A percentile compares a stretch with the other conserved stretches of the same genome.
Conservation (phyloP, 106 monocot genomes). For the Dioscorea dumetorum region DNA sequence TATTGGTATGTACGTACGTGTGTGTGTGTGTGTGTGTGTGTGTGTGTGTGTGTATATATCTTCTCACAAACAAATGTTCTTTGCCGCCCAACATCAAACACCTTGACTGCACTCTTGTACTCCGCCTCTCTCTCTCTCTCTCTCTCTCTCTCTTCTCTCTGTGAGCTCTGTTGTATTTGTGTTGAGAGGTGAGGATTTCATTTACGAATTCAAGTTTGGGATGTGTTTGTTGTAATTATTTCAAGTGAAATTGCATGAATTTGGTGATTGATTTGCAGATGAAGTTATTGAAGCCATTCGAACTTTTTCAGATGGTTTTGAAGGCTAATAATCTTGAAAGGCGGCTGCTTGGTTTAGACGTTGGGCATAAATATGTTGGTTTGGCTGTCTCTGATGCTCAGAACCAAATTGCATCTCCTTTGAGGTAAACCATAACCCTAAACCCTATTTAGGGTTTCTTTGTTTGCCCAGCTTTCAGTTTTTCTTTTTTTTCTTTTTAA, state of each 20-base stretch:
- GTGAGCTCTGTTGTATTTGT: too few species aligned
- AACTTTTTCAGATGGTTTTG: constrained; percentile 47
- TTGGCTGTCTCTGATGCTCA: constrained; percentile 74
- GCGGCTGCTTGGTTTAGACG: constrained; percentile 85
- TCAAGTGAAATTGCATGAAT: neutral
- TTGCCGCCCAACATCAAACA: too few species aligned
- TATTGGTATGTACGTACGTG: too few species aligned
- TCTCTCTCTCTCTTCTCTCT: too few species aligned
- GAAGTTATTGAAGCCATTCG: constrained; percentile 65
- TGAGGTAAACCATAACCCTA: constrained; percentile 37
- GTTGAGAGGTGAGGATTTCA: too few species aligned
- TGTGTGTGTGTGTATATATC: too few species aligned
- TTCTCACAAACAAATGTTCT: too few species aligned
- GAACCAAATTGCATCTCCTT: constrained; percentile 65
- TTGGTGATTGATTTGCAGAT: constrained; percentile 26
- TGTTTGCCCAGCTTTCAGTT: neutral
- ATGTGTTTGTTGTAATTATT: too few species aligned
- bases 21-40: too few species aligned
- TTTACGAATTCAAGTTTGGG: too few species aligned
- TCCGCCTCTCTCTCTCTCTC: too few species aligned
- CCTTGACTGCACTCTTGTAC: too few species aligned
- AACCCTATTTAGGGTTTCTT: neutral
- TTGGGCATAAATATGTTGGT: constrained; percentile 83
- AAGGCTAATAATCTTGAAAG: constrained; percentile 19
- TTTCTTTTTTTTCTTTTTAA: neutral